Evolutionary conservation across 2,329 filamentous ascomycete genomes (phyloP).

Genomic region (Clarireedia monteithiana): DNA sequence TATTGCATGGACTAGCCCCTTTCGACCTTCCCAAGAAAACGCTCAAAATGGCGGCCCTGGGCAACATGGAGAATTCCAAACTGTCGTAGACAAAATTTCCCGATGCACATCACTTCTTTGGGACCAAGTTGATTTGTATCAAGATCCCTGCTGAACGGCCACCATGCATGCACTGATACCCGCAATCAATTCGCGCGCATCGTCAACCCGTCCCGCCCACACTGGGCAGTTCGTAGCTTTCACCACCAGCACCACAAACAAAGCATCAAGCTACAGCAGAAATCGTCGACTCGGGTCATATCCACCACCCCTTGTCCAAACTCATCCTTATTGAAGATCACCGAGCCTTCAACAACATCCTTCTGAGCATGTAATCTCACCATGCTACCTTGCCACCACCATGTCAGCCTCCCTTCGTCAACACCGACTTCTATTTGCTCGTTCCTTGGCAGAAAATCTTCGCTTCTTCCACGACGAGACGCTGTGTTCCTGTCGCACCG

Average conservation of each 20-base stretch:
- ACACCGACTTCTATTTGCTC: not conserved
- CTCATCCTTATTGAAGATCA: too few species aligned
- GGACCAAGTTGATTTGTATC: constrained; percentile 3
- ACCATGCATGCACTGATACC: not conserved
- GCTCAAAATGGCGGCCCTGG: not conserved
- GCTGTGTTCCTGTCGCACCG: too few species aligned
- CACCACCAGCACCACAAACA: too few species aligned
- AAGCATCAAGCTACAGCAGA: too few species aligned
- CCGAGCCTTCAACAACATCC: too few species aligned
- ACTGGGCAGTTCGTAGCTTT: too few species aligned
- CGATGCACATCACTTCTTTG: constrained; percentile 10
- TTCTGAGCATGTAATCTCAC: not conserved
- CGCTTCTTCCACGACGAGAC: too few species aligned
- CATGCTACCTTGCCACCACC: not conserved
- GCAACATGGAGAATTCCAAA: too few species aligned
- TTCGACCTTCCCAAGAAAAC: not conserved
- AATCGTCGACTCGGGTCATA: too few species aligned
- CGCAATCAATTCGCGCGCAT: not conserved
- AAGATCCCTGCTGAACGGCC: not conserved
- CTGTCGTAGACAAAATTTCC: not conserved
- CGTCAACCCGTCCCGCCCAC: too few species aligned
- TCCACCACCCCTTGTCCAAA: too few species aligned
- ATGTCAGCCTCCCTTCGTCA: not conserved
- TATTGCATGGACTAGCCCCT: not conserved
- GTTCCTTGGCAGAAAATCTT: not conserved